Evolutionary conservation across 1,139 yeast genomes (phyloP).

Genomic region (Maudiozyma humilis): DNA sequence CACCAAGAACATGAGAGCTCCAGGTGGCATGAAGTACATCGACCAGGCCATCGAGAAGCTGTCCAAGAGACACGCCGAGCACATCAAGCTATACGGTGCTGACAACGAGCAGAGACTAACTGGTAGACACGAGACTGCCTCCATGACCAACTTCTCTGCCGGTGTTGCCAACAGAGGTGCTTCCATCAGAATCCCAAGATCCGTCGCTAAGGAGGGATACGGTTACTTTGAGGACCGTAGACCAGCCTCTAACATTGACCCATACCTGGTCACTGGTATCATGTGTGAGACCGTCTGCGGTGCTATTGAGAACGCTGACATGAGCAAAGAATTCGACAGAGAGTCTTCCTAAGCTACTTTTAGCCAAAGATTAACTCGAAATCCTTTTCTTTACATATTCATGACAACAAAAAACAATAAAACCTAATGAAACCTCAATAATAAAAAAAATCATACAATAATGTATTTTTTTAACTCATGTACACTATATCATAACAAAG

Average conservation of each 20-base stretch:
- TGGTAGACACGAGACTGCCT: slow-evolving; percentile 97
- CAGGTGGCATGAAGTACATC: slow-evolving; percentile 94
- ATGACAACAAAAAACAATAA: not conserved
- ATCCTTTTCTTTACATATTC: slow-evolving; percentile 1
- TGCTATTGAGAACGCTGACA: slow-evolving; percentile 90
- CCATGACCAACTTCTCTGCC: slow-evolving; percentile 78
- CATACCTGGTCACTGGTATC: slow-evolving; percentile 96
- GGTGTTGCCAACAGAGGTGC: slow-evolving; percentile 99
- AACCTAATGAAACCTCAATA: not conserved
- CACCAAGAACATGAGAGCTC: slow-evolving; percentile 79
- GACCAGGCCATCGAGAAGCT: slow-evolving; percentile 89
- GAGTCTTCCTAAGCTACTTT: slow-evolving; percentile 34
- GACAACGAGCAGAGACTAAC: slow-evolving; percentile 94
- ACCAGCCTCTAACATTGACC: slow-evolving; percentile 98
- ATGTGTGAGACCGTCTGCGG: slow-evolving; percentile 97
- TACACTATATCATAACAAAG: slow-evolving; percentile 4
- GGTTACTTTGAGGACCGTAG: slow-evolving; percentile 99
- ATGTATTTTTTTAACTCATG: not conserved
- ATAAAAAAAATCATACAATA: not conserved
- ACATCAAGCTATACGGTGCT: slow-evolving; percentile 87
- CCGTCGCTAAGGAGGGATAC: slow-evolving; percentile 94
- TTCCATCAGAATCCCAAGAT: slow-evolving; percentile 95
- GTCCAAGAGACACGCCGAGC: slow-evolving; percentile 94
- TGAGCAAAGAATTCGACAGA: slow-evolving; percentile 81
- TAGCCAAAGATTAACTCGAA: not conserved